Base-by-base conservation (phyloP, 208 protist genomes). In the Giardia duodenalis region DNA sequence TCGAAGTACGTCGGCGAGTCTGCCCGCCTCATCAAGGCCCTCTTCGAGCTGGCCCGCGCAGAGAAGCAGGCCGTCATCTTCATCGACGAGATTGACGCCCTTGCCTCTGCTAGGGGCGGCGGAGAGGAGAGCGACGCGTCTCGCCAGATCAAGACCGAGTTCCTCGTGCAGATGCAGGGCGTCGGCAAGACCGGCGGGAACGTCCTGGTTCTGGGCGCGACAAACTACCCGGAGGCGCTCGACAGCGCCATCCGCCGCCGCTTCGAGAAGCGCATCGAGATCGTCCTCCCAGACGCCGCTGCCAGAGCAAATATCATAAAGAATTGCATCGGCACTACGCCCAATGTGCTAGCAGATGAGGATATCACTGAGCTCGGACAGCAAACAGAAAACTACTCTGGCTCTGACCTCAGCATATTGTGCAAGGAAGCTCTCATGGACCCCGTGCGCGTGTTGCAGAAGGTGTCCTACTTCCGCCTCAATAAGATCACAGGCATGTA, bases 41-140 rank as follows among this genome's bases (percentile, higher is more conserved):
- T 99, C 19, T 99, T 99, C 93, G 96, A 98, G 86, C 96, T 98
- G 95, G 98, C 98, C 2, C 94, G 97, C 92, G 95, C 96, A 44
- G 95, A 96, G 67, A 95, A 97, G 45, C 96, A 97, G 87, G 96
- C 97, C 92, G 99, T 99, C 92, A 98, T 99, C 88, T 99, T 99
- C 94, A 98, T 99, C 92, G 98, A 99, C 95, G 98, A 99, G 95
- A 96, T 99, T 39, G 98, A 99, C 95, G 98, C 98, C 1, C 94
- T 99, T 45, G 97, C 97, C 95, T 96, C 95, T 3, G 94, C 96
- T 1, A 93, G 98, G 47, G 96, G 96, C 88, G 95, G 96, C 43
- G 93, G 93, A 46, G 98, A 98, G 2, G 47, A 86, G 44, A 97
- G 99, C 86, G 92, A 96, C 93, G 67, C 97, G 99, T 88, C 97